Conservation (phyloP, 345 rosid species). For the Sonneratia alba region DNA sequence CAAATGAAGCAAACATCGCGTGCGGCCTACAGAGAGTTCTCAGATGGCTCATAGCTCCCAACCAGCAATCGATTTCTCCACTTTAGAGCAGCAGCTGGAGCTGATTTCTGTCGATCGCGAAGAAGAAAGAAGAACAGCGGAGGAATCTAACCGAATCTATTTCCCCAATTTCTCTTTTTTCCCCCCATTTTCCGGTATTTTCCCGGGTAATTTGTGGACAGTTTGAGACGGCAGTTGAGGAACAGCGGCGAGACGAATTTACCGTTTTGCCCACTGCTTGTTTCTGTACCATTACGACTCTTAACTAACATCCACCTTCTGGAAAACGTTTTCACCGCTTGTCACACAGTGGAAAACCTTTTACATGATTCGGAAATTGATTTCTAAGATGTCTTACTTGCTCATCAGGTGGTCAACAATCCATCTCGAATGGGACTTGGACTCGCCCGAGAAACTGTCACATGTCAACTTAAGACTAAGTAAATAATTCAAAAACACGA, state of each 20-base stretch:
- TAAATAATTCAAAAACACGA: too few species aligned
- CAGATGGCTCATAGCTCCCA: constrained; percentile 40
- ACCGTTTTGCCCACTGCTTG: background rate
- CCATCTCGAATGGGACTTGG: too few species aligned
- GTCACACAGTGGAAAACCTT: too few species aligned
- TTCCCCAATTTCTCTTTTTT: background rate
- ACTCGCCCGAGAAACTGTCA: too few species aligned
- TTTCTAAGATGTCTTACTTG: too few species aligned
- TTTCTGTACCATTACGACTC: background rate
- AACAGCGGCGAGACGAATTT: background rate
- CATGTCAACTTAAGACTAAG: too few species aligned
- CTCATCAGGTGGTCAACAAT: too few species aligned
- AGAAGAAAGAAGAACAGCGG: background rate
- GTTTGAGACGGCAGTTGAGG: constrained; percentile 1
- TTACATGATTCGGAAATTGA: too few species aligned
- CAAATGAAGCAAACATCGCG: constrained; percentile 42
- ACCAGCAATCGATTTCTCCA: background rate
- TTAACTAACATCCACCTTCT: background rate
- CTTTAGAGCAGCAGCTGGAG: background rate
- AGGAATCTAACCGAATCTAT: background rate
- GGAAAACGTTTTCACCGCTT: background rate
- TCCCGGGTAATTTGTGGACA: constrained; percentile 30
- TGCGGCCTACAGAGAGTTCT: constrained; percentile 62
- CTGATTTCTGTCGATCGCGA: background rate
- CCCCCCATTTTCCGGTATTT: constrained; percentile 5